Base-by-base conservation (phyloP, 345 rosid genomes). In the Turritis glabra region DNA sequence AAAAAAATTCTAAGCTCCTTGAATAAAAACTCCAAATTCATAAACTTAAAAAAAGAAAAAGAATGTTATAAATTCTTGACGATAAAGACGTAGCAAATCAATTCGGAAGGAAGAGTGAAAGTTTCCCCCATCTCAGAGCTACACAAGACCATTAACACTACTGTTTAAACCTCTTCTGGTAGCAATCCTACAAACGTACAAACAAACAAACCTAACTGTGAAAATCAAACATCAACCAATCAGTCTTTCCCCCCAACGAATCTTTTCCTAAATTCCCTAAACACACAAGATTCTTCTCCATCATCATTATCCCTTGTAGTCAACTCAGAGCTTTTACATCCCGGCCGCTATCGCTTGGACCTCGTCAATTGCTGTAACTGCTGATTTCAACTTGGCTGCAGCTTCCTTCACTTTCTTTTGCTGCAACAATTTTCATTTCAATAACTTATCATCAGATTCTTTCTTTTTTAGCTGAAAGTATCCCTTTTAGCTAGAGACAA, bases 351-450 rank as follows among this genome's bases (percentile, higher is more conserved):
- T 3, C 22, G 2, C 21, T 14, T 71, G 50, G 13, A 72, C 68
- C 69, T 72, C 77, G 38, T 71, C 33, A 27, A 77, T 71, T 18
- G 77, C 73, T 23, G 63, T 4, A 0, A 57, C 57, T 40, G 77
- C 80, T 66, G 2, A 0, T 23, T 66, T 40, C 77, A 77, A 65
- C 80, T 58, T 77, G 0, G 69, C 77, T 50, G 68, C 68, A 22
- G 77, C 80, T 23, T 65, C 77, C 73, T 72, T 77, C 72, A 72
- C 77, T 18, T 71, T 77, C 69, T 40, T 71, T 72, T 66, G 18
- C 80, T 77, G 69, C 80, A 77, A 70, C 53, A 69, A 41, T 54
- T 21, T 44, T 14, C 51, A 63, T 41, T 44, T 35, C 27, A 32
- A 23, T 14, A 2, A 56, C 2, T 46, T 25, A 58, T 29, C 41